phyloP scores from a whole-genome alignment of 441 rosid genomes.

The Corymbia calophylla region DNA sequence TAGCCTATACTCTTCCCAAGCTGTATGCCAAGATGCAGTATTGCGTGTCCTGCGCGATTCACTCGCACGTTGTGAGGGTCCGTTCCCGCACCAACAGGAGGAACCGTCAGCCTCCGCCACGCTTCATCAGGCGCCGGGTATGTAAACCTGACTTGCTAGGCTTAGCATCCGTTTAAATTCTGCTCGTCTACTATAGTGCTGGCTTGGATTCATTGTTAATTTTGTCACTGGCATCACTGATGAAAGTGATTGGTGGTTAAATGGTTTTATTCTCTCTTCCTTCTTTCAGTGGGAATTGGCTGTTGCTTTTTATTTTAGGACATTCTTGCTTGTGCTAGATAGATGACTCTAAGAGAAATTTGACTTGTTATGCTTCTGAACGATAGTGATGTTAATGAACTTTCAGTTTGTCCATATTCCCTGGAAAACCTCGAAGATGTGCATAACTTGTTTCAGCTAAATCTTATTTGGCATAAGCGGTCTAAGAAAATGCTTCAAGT shows the following conservation, averaged over 20 bases:
- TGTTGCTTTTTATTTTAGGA: neutral
- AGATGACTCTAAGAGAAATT: neutral
- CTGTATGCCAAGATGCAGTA: conserved; percentile 84
- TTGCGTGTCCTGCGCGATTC: conserved; percentile 87
- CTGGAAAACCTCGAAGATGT: neutral
- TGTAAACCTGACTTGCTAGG: neutral
- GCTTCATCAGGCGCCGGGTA: conserved; percentile 88
- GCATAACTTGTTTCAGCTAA: neutral
- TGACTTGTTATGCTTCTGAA: neutral
- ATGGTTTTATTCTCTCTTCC: neutral
- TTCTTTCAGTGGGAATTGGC: neutral
- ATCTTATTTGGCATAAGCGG: neutral
- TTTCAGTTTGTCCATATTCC: neutral
- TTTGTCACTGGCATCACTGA: neutral
- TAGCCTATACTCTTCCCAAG: conserved; percentile 83
- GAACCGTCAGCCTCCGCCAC: conserved; percentile 82
- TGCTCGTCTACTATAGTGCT: neutral
- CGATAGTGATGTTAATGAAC: neutral
- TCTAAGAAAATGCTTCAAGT: neutral
- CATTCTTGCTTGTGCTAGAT: neutral
- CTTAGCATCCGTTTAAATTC: neutral
- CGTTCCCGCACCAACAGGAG: conserved; percentile 71
- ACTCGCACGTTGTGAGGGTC: conserved; percentile 90
- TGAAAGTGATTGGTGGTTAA: neutral
- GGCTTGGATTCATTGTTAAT: neutral